phyloP scores from a whole-genome alignment of 2,329 filamentous ascomycete genomes.

The Alternaria solani region DNA sequence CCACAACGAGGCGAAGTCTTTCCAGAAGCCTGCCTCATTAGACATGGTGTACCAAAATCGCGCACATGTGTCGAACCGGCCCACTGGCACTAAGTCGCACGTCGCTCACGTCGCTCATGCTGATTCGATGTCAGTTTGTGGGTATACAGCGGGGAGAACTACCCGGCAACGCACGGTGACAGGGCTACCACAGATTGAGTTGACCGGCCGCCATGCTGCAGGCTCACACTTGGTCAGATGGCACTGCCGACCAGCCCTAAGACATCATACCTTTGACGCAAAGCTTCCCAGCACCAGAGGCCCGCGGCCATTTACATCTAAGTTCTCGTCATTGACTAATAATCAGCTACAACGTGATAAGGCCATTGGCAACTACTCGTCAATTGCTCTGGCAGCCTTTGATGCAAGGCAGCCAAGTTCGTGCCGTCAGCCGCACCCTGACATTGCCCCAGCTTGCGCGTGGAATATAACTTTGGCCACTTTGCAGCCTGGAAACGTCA shows the following conservation, averaged over 20 bases:
- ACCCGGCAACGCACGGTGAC: conserved; percentile 13
- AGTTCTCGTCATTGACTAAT: conserved; percentile 26
- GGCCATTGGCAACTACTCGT: conserved; percentile 23
- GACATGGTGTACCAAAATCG: conserved; percentile 19
- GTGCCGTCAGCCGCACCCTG: conserved; percentile 24
- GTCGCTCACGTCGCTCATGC: conserved; percentile 10
- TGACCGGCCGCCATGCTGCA: conserved; percentile 24
- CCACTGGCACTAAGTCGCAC: conserved; percentile 18
- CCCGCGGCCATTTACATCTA: conserved; percentile 24
- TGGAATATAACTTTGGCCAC: conserved; percentile 26
- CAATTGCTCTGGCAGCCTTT: conserved; percentile 22
- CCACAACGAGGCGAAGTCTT: conserved; percentile 27
- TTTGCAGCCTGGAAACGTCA: conserved; percentile 14
- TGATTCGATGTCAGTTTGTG: conserved; percentile 22
- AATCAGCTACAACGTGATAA: conserved; percentile 30
- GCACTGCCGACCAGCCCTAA: conserved; percentile 23
- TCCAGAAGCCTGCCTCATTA: conserved; percentile 22
- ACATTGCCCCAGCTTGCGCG: conserved; percentile 14
- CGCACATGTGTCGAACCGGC: conserved; percentile 18
- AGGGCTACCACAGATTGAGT: conserved; percentile 18
- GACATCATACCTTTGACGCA: conserved; percentile 19
- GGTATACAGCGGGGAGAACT: conserved; percentile 15
- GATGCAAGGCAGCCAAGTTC: conserved; percentile 20
- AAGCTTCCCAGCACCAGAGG: conserved; percentile 8
- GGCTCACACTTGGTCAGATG: conserved; percentile 27